Base-by-base conservation (phyloP, 441 rosid genomes). In the Mallotus japonicus region DNA sequence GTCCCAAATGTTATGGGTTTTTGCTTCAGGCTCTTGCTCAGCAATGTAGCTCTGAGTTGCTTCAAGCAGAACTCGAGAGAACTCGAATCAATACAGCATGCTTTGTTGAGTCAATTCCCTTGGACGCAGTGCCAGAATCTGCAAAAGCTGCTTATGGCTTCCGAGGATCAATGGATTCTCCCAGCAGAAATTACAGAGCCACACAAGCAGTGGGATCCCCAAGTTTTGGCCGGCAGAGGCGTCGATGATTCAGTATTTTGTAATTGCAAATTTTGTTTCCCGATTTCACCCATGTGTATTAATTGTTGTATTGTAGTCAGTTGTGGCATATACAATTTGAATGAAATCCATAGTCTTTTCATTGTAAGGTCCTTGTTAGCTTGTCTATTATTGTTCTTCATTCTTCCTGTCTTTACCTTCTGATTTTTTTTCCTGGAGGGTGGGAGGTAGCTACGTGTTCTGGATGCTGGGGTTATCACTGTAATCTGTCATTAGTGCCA, bases 71-170 rank as follows among this genome's bases (percentile, higher is more conserved):
- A 82, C 84, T 95, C 8, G 98, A 92, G 85, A 92, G 97, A 76
- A 92, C 99, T 57, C 95, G 96, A 44, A 78, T 92, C 50, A 95
- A 95, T 78, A 85, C 95, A 7, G 98, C 98, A 73, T 95, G 99
- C 80, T 95, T 95, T 62, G 84, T 81, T 4, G 96, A 90, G 80
- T 85, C 98, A 0, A 81, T 86, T 20, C 84, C 93, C 14, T 62
- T 89, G 78, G 96, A 92, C 66, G 69, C 90, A 0, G 89, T 83
- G 70, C 93, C 90, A 24, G 87, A 86, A 70, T 78, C 86, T 17
- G 94, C 94, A 17, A 92, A 83, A 87, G 86, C 89, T 54, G 87
- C 89, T 0, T 85, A 88, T 70, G 72, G 87, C 70, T 83, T 83
- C 70, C 85, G 84, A 80, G 92, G 86, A 56, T 70, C 95, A 24